Evolutionary conservation across 106 monocot genomes (phyloP).

Genomic region (Dioscorea alata): DNA sequence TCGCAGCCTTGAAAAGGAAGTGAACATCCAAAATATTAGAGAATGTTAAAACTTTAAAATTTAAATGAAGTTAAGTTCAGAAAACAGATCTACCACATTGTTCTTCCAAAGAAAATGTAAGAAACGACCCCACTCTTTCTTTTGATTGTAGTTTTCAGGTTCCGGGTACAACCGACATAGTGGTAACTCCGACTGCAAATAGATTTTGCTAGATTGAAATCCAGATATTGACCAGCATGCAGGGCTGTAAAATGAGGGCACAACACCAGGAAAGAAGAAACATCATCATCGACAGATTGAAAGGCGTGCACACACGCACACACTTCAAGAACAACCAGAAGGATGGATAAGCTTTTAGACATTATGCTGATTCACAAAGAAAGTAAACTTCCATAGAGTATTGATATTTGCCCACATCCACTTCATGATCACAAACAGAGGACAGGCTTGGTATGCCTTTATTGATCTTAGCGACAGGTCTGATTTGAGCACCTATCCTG

Average conservation of each 20-base stretch:
- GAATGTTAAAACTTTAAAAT: background rate
- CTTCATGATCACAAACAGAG: no score
- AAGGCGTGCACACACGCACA: no score
- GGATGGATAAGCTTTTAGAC: no score
- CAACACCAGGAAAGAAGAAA: background rate
- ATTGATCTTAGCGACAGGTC: no score
- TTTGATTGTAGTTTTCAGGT: conserved; percentile 19
- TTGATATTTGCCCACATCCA: no score
- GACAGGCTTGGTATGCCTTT: no score
- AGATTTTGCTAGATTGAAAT: background rate
- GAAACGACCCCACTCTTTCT: conserved; percentile 24
- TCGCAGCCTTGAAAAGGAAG: conserved; percentile 14
- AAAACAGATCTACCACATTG: conserved; percentile 6
- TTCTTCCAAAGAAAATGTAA: conserved; percentile 12
- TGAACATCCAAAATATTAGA: background rate
- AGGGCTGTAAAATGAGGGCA: background rate
- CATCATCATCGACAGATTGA: no score
- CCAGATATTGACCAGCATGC: background rate
- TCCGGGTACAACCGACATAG: conserved; percentile 12
- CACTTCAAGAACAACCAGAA: no score
- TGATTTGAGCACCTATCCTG: no score
- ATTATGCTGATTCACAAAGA: no score
- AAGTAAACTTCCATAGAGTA: no score
- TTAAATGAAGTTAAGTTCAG: background rate
- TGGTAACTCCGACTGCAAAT: conserved; percentile 1